phyloP scores from a whole-genome alignment of 257 asterid genomes.

The Cordia subcordata region DNA sequence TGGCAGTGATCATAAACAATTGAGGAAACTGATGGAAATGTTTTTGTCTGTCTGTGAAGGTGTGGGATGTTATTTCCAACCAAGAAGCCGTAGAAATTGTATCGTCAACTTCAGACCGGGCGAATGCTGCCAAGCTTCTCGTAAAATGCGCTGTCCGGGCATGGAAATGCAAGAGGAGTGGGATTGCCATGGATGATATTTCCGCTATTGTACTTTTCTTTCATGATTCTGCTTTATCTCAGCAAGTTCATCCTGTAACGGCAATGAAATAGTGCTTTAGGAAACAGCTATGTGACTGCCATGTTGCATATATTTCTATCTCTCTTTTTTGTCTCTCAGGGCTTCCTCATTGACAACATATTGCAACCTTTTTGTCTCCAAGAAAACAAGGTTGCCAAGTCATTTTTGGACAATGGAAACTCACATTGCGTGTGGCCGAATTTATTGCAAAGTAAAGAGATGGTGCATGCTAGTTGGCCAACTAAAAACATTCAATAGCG shows the following conservation, averaged over 20 bases:
- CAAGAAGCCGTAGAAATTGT: slow-evolving; percentile 86
- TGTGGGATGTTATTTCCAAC: slow-evolving; percentile 95
- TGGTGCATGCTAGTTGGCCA: too few relatives aligned
- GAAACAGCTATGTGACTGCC: background rate
- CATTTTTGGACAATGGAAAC: too few relatives aligned
- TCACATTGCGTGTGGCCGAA: too few relatives aligned
- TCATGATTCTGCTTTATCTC: slow-evolving; percentile 35
- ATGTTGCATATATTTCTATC: background rate
- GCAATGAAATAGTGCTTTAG: slow-evolving; percentile 9
- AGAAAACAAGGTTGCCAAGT: too few relatives aligned
- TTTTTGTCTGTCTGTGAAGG: slow-evolving; percentile 33
- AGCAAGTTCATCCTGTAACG: slow-evolving; percentile 34
- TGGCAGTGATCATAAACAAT: background rate
- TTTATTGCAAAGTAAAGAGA: too few relatives aligned
- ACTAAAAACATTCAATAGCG: too few relatives aligned
- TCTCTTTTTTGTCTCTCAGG: background rate
- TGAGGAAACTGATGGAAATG: background rate
- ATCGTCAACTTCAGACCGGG: slow-evolving; percentile 44
- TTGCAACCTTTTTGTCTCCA: too few relatives aligned
- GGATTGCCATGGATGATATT: slow-evolving; percentile 87
- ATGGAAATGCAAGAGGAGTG: slow-evolving; percentile 78
- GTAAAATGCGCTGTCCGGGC: slow-evolving; percentile 64
- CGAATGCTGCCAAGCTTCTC: slow-evolving; percentile 64
- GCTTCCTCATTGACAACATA: background rate
- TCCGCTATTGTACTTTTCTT: slow-evolving; percentile 85